Evolutionary conservation across 2,329 filamentous ascomycete genomes (phyloP), one percentile per base, ranked within the genome.

Genomic region (Teratosphaeriaceae sp.): DNA sequence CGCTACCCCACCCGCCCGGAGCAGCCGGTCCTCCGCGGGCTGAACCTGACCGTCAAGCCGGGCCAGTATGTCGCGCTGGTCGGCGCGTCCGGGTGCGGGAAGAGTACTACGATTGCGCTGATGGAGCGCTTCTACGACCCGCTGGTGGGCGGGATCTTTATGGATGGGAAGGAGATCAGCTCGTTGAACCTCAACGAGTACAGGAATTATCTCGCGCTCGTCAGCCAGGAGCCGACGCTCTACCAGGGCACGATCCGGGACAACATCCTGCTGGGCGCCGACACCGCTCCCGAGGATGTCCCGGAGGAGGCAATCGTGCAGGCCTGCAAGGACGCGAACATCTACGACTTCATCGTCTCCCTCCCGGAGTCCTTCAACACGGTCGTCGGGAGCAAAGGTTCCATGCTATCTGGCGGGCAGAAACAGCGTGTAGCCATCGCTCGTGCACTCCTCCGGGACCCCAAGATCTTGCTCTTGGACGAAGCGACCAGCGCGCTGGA

Each of bases 111-210:
- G 0, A 94, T 97, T 60, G 85, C 87, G 3, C 74, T 97, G 3
- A 72, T 97, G 23, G 90, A 97, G 63, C 84, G 92, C 24, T 97
- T 97, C 70, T 97, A 97, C 61, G 88, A 97, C 55, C 86, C 89
- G 0, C 74, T 92, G 0, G 75, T 79, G 0, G 92, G 92, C 11
- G 81, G 81, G 12, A 74, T 98, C 24, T 86, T 80, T 45, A 74
- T 97, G 15, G 90, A 97, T 57, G 87, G 82, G 43, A 79, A 82
- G 50, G 86, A 95, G 49, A 87, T 97, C 56, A 83, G 80, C 46
- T 74, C 73, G 9, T 72, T 96, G 38, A 90, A 94, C 57, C 73
- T 95, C 58, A 88, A 86, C 65, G 80, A 89, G 43, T 96, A 96
- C 68, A 83, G 92, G 40, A 81, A 76, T 15, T 79, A 82, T 62